Conservation (phyloP, 805 yeast species). For the Candida easanensis region DNA sequence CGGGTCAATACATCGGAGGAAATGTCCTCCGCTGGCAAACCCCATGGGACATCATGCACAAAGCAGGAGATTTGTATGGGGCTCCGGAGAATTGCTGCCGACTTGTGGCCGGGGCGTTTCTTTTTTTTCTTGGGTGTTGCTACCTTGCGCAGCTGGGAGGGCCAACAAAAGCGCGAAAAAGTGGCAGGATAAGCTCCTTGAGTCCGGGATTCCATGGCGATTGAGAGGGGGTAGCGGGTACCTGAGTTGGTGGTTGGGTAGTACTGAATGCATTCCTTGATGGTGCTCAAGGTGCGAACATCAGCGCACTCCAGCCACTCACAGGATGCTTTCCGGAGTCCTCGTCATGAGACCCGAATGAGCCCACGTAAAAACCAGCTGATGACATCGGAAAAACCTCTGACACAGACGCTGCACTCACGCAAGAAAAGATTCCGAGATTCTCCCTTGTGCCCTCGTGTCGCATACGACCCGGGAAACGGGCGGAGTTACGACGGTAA, state of each 20-base stretch:
- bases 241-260: too few species aligned
- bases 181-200: too few species aligned
- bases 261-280: too few species aligned
- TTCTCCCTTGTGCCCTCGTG: too few species aligned
- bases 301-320: too few species aligned
- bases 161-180: not conserved
- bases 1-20: not conserved
- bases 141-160: not conserved
- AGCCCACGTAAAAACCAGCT: too few species aligned
- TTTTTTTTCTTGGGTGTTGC: not conserved
- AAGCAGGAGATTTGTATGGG: not conserved
- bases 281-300: too few species aligned
- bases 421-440: not conserved
- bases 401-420: slow-evolving; percentile 5
- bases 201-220: too few species aligned
- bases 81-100: not conserved
- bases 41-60: slow-evolving; percentile 1
- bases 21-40: not conserved
- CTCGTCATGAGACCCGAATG: not conserved
- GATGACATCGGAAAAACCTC: slow-evolving; percentile 3
- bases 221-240: too few species aligned
- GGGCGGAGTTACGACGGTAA: too few species aligned
- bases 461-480: too few species aligned
- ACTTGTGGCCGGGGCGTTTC: not conserved
- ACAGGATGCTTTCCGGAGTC: not conserved